Conservation (phyloP, 495 filamentous ascomycete species). For the Penicillium steckii region DNA sequence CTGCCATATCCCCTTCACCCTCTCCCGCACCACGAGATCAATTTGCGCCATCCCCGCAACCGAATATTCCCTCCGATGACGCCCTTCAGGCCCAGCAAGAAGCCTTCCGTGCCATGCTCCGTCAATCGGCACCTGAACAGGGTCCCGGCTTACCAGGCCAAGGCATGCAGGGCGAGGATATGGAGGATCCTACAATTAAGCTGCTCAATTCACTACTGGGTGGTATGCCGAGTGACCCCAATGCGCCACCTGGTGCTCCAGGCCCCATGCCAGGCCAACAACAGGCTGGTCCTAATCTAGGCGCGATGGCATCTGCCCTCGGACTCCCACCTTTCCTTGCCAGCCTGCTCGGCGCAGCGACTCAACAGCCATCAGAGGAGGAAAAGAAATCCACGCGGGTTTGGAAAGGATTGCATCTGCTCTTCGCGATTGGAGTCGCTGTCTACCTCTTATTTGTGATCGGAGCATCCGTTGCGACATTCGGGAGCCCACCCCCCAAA, state of each 20-base stretch:
- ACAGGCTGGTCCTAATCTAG: conserved; percentile 26
- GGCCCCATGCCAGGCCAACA: conserved; percentile 25
- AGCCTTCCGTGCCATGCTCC: conserved; percentile 45
- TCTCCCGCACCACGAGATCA: conserved; percentile 25
- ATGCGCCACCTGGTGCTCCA: conserved; percentile 14
- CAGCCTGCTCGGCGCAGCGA: conserved; percentile 32
- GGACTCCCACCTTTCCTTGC: conserved; percentile 48
- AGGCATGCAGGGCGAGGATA: conserved; percentile 31
- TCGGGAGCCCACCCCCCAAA: conserved; percentile 51
- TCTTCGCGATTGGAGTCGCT: conserved; percentile 69
- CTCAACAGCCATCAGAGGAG: conserved; percentile 32
- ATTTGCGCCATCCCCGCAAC: conserved; percentile 16
- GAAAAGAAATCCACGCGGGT: conserved; percentile 51
- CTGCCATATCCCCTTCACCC: conserved; percentile 29
- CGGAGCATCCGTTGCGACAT: conserved; percentile 36
- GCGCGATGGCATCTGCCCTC: conserved; percentile 32
- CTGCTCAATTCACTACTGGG: conserved; percentile 62
- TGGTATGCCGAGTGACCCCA: conserved; percentile 34
- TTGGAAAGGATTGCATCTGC: conserved; percentile 75
- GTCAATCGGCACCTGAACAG: conserved; percentile 32
- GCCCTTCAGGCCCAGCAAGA: conserved; percentile 40
- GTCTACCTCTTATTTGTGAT: conserved; percentile 59
- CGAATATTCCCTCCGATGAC: conserved; percentile 16
- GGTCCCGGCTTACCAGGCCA: conserved; percentile 26
- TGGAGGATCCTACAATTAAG: conserved; percentile 60